These are phyloP conservation scores for Eucalyptus leucophloia DNA, from an alignment of 345 rosid genomes.

Conservation along the genomic window DNA sequence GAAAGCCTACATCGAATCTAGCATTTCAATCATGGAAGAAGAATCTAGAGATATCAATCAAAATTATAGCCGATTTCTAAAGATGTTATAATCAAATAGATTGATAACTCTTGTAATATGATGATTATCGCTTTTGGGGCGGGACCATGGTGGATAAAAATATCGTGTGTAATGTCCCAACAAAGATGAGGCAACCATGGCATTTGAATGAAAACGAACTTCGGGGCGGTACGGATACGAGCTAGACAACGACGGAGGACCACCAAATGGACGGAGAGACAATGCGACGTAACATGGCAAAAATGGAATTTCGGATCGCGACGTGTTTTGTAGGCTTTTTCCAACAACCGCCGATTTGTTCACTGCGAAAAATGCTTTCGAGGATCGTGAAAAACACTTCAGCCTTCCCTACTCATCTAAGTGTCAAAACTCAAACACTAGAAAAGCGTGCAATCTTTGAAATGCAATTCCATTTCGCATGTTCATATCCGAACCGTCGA, in stretches of 20 bases:
- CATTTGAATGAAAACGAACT: background rate
- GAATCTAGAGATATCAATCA: no score
- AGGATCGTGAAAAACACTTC: background rate
- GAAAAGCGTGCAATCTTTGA: no score
- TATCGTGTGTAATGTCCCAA: background rate
- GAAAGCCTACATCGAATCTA: background rate
- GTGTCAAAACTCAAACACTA: background rate
- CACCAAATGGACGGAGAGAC: background rate
- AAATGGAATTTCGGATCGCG: background rate
- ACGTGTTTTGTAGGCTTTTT: background rate
- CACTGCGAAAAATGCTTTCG: background rate
- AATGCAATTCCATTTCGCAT: background rate
- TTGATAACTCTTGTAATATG: no score
- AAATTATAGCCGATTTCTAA: fast-evolving
- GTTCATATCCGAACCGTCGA: background rate
- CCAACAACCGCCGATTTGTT: background rate
- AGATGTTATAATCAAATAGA: no score
- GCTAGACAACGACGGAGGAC: background rate
- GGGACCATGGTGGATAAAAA: background rate
- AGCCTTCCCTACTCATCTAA: background rate
- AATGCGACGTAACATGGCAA: background rate
- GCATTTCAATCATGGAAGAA: background rate
- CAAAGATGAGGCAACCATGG: background rate
- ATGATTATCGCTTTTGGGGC: background rate
- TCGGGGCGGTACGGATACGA: fast-evolving